Conservation (phyloP, 2,329 filamentous ascomycete species). For the Venturia aucupariae region DNA sequence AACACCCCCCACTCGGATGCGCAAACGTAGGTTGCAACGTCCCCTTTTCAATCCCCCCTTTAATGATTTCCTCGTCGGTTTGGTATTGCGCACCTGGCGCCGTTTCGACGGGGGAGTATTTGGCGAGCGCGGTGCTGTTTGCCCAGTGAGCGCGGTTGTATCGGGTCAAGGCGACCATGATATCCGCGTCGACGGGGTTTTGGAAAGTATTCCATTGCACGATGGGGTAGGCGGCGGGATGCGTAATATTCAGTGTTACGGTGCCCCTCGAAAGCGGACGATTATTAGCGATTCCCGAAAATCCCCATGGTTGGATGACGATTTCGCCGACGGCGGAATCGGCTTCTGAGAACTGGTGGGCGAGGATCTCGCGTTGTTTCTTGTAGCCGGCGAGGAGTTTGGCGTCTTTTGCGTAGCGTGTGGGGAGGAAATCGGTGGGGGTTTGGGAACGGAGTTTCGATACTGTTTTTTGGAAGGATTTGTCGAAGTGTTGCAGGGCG, state of each 20-base stretch:
- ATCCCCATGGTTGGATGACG: background rate
- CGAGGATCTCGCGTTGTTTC: background rate
- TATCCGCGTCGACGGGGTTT: background rate
- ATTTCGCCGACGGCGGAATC: background rate
- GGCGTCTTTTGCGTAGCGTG: background rate
- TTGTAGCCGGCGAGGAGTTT: background rate
- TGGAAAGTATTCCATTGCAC: conserved; percentile 9
- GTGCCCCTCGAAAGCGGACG: conserved; percentile 28
- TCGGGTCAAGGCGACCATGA: background rate
- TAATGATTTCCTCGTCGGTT: background rate
- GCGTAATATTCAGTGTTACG: conserved; percentile 20
- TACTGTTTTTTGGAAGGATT: background rate
- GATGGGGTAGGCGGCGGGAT: background rate
- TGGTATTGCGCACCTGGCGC: background rate
- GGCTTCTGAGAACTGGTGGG: background rate
- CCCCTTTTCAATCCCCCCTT: background rate
- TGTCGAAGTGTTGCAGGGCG: background rate
- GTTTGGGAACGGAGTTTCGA: background rate
- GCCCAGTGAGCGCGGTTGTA: background rate
- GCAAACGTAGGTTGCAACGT: background rate
- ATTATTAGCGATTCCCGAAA: conserved; percentile 9
- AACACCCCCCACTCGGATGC: conserved; percentile 25
- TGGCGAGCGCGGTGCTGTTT: background rate
- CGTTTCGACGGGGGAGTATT: background rate
- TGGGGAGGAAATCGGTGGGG: background rate